These are phyloP conservation scores for Lactarius deliciosus DNA, from an alignment of 768 basidiomycete species.

Conservation along the genomic window DNA sequence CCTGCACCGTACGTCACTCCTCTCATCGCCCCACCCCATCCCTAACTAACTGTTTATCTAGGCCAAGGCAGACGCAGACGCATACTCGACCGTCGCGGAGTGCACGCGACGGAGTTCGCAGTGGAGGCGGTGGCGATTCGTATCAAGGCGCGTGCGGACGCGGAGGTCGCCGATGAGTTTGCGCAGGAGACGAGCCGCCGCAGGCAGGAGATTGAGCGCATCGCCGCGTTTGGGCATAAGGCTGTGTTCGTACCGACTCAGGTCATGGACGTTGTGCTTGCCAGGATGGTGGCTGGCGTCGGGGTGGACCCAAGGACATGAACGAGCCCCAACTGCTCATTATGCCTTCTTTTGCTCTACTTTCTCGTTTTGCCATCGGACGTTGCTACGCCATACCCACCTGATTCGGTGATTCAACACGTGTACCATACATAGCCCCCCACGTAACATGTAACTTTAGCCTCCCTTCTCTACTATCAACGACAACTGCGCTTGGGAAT, in stretches of 20 bases:
- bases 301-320: conserved; percentile 37
- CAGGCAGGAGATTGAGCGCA: conserved; percentile 60
- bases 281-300: conserved; percentile 60
- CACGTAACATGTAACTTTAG: neutral
- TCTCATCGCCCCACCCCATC: too few species aligned
- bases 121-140: conserved; percentile 70
- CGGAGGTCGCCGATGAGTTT: conserved; percentile 57
- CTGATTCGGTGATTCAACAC: neutral
- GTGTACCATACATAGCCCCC: too few species aligned
- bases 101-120: conserved; percentile 66
- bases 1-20: too few species aligned
- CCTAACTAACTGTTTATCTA: conserved; percentile 29
- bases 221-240: conserved; percentile 65
- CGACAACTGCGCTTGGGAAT: neutral
- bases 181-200: conserved; percentile 76
- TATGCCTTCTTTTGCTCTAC: neutral
- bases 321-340: neutral
- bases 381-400: neutral
- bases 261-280: conserved; percentile 56
- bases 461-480: neutral
- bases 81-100: conserved; percentile 70
- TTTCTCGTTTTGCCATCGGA: neutral
- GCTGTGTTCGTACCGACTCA: conserved; percentile 70
- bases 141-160: conserved; percentile 64
- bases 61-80: conserved; percentile 73